These are phyloP conservation scores for Aspergillus egyptiacus DNA, from an alignment of 495 filamentous ascomycete genomes.

Conservation along the genomic window DNA sequence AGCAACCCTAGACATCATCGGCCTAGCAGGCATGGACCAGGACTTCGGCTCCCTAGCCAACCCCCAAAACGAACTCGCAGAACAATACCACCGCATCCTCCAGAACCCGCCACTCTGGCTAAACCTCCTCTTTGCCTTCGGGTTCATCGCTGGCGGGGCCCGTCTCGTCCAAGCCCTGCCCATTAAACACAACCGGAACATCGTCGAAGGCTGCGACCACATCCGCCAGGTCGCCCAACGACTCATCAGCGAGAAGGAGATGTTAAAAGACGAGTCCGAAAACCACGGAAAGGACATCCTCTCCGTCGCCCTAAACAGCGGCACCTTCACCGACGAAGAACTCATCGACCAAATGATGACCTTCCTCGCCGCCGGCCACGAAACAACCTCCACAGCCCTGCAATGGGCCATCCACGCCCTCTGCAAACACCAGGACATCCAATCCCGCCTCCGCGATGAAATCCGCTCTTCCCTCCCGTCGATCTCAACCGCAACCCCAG, in stretches of 20 bases:
- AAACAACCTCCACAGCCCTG: conserved; percentile 60
- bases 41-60: conserved; percentile 71
- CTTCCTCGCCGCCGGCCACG: conserved; percentile 87
- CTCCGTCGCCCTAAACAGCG: conserved; percentile 71
- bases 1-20: conserved; percentile 85
- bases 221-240: conserved; percentile 60
- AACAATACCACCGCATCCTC: conserved; percentile 55
- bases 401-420: conserved; percentile 56
- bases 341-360: conserved; percentile 93
- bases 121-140: conserved; percentile 35
- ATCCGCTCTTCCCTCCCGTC: conserved; percentile 58
- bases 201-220: conserved; percentile 45
- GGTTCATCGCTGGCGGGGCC: conserved; percentile 34
- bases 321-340: conserved; percentile 69
- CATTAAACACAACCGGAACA: conserved; percentile 57
- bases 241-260: conserved; percentile 64
- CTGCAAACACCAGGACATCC: conserved; percentile 51
- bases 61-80: conserved; percentile 55
- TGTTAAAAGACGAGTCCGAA: conserved; percentile 36
- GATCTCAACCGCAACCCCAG: conserved; percentile 33
- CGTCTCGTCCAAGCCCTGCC: conserved; percentile 47
- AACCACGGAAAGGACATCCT: conserved; percentile 72
- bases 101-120: conserved; percentile 10
- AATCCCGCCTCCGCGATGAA: conserved; percentile 54
- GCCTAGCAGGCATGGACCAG: conserved; percentile 73